Base-by-base conservation (phyloP, 2,329 filamentous ascomycete genomes). In the Fusarium brevicatenulatum region DNA sequence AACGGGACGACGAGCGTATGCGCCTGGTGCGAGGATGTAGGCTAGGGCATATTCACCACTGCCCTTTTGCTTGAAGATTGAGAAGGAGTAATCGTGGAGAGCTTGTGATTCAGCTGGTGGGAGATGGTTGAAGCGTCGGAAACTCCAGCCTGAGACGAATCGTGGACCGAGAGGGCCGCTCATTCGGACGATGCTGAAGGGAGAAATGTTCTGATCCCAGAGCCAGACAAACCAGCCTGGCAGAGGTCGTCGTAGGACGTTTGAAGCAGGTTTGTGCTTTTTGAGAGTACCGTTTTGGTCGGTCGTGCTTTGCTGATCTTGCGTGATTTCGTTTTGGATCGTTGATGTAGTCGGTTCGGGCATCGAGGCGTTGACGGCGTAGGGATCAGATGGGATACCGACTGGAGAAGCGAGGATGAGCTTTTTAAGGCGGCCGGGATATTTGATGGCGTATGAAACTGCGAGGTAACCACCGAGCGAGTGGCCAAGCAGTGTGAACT, bases 181-280 rank as follows among this genome's bases (percentile, higher is more conserved):
- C 86, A 95, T 92, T 67, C 96, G 93, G 19, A 99, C 90, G 54
- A 99, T 86, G 73, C 92, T 95, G 82, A 99, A 99, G 11, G 96
- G 96, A 0, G 95, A 98, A 72, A 98, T 90, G 80, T 99, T 99
- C 75, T 95, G 93, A 75, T 99, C 96, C 96, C 96, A 99, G 9
- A 99, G 89, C 84, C 95, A 98, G 63, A 91, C 91, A 25, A 98
- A 86, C 95, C 95, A 98, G 81, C 92, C 91, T 0, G 95, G 94
- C 6, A 96, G 82, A 5, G 91, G 92, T 19, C 89, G 83, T 74
- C 85, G 82, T 43, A 82, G 83, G 2, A 77, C 75, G 19, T 76
- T 76, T n/a, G 75, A 72, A 16, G 63, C 78, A 63, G 65, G 79
- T n/a, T 76, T 74, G 54, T 75, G 78, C 57, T 83, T 84, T 34